These are phyloP conservation scores for Endogone sp. DNA, from an alignment of 192 early-diverging fungal species.

Conservation along the genomic window DNA sequence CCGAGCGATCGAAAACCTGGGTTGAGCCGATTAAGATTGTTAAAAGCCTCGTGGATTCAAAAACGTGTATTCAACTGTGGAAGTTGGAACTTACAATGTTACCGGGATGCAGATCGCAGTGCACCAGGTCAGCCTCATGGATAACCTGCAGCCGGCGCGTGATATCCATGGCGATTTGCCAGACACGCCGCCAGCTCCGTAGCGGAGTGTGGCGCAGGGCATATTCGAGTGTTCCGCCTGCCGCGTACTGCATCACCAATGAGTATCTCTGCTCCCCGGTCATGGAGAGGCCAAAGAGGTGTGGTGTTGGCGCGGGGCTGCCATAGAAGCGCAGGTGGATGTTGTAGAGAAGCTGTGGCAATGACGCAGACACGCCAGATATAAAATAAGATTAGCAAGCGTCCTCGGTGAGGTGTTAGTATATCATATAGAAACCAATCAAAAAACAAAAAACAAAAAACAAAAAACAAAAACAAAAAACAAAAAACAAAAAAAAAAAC, in stretches of 20 bases:
- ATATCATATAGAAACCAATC: too few relatives aligned
- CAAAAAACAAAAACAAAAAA: not conserved
- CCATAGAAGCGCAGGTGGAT: not conserved
- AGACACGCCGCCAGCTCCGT: not conserved
- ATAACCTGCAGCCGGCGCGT: not conserved
- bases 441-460: not conserved
- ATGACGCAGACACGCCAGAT: not conserved
- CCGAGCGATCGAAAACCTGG: not conserved
- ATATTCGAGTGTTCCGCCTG: not conserved
- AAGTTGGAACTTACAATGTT: too few relatives aligned
- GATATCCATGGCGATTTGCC: not conserved
- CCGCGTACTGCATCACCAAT: not conserved
- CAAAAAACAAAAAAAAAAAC: not conserved
- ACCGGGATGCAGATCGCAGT: not conserved
- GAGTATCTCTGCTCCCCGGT: not conserved
- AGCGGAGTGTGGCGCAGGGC: not conserved
- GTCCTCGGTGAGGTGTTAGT: not conserved
- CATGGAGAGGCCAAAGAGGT: not conserved
- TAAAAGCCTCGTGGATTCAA: too few relatives aligned
- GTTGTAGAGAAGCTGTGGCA: not conserved
- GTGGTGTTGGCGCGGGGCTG: not conserved
- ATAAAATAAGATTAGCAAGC: not conserved
- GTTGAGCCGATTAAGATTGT: too few relatives aligned
- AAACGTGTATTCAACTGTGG: too few relatives aligned
- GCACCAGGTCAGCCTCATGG: not conserved